phyloP scores from a whole-genome alignment of 495 filamentous ascomycete genomes.

The Opeltia flavorubescens region DNA sequence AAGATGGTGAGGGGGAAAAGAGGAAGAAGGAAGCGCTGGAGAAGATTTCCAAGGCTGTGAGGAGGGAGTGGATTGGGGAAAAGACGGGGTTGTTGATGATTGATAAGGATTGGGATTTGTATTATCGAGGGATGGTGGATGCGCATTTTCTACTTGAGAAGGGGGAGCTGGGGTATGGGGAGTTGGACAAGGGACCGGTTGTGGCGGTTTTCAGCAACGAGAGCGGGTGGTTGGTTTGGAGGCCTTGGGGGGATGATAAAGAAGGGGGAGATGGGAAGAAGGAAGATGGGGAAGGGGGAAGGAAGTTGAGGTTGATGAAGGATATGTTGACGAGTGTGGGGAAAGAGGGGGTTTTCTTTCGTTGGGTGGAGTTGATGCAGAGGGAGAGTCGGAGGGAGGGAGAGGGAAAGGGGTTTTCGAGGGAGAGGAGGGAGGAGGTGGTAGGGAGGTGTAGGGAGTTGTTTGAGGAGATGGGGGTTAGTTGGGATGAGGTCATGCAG shows the following conservation, averaged over 20 bases:
- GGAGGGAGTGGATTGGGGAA: too few species aligned
- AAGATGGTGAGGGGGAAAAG: not conserved
- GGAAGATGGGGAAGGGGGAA: constrained; percentile 26
- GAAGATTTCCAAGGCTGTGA: too few species aligned
- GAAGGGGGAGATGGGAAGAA: constrained; percentile 1
- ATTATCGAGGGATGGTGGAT: constrained; percentile 59
- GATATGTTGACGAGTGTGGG: too few species aligned
- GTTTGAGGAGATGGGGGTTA: not conserved
- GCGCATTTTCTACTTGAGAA: constrained; percentile 51
- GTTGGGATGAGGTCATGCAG: too few species aligned
- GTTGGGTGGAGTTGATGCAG: not conserved
- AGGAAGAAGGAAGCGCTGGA: too few species aligned
- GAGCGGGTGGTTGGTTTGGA: constrained; percentile 51
- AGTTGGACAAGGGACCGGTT: constrained; percentile 33
- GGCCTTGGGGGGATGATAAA: constrained; percentile 30
- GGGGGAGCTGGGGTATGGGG: constrained; percentile 28
- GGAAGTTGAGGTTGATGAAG: constrained; percentile 55
- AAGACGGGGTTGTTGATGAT: constrained; percentile 73
- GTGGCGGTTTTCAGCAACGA: constrained; percentile 51
- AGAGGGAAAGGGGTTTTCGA: not conserved
- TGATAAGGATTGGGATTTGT: constrained; percentile 66
- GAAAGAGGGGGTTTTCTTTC: too few species aligned
- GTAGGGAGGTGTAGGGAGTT: not conserved
- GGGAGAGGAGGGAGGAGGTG: not conserved
- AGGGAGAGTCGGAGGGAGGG: not conserved